Percentiles rank a stretch among this genome's conserved stretches.
Conservation (phyloP, 2,329 filamentous ascomycete genomes). For the Sphaerulina populicola region DNA sequence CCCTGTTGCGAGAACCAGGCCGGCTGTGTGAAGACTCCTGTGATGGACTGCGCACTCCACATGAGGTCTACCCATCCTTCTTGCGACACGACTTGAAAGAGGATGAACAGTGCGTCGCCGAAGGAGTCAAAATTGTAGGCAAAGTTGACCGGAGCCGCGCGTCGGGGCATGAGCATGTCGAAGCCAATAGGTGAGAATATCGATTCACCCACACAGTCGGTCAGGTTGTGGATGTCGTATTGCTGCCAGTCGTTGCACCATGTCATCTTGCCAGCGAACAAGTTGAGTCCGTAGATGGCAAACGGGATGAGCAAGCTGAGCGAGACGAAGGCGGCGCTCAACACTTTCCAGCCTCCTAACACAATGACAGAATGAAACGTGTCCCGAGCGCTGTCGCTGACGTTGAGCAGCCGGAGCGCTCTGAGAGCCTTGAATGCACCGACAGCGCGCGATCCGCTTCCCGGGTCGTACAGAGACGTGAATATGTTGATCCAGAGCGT, state of each 20-base stretch:
- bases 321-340: constrained; percentile 87
- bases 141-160: constrained; percentile 58
- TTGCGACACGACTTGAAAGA: constrained; percentile 97
- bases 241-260: constrained; percentile 63
- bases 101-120: constrained; percentile 82
- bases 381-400: constrained; percentile 89
- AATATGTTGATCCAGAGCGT: constrained; percentile 93
- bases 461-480: constrained; percentile 72
- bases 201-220: constrained; percentile 79
- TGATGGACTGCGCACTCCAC: constrained; percentile 73
- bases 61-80: constrained; percentile 97
- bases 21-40: constrained; percentile 66
- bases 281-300: constrained; percentile 86
- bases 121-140: constrained; percentile 94
- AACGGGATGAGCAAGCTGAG: constrained; percentile 91
- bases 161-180: constrained; percentile 73
- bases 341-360: constrained; percentile 85
- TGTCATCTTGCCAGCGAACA: constrained; percentile 77
- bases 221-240: constrained; percentile 50
- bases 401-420: constrained; percentile 82
- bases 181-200: constrained; percentile 69
- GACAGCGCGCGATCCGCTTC: constrained; percentile 77
- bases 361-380: constrained; percentile 97
- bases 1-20: constrained; percentile 60
- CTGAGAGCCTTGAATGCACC: constrained; percentile 95